Evolutionary conservation across 23 red algal species (phyloP), one percentile per base, ranked within the genome.

Genomic region (Pyropia haitanensis): DNA sequence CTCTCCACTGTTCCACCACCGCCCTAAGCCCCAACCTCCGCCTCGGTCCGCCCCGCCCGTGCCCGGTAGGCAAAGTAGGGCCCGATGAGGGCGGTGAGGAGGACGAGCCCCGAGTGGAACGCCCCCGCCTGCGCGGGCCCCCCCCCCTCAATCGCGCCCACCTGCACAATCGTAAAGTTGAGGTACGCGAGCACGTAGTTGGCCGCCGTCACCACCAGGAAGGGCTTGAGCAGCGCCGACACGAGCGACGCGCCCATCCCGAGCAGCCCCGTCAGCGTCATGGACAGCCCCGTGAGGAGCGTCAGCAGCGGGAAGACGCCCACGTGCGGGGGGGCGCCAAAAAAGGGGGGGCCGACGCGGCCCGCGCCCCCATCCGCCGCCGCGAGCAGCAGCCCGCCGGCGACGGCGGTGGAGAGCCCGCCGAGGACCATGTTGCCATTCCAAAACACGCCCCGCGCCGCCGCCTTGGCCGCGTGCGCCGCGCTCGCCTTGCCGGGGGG

Each of bases 81-180:
- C 8, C 68, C 79, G 5, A 84, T 61, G 14, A 64, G 46, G 14
- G 54, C 60, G 14, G 59, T 54, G 61, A 84, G 63, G 29, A 84
- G 75, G 16, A 84, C 59, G 30, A 84, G 57, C 8, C 68, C 79
- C 52, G 56, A 62, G 33, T 84, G 68, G 46, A 84, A 6, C 46
- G 70, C 68, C 49, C 51, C 69, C 16, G 79, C 68, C 10, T 46
- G 39, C 13, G 39, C 5, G 0, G 39, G 39, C 39, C 39, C 39
- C 16, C 77, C 77, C 20, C 33, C 73, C 31, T 64, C 14, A 18
- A 65, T 53, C 5, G 53, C 54, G 14, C 68, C 79, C n/a, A 84
- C 60, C 69, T 84, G 79, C 10, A 75, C 68, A 15, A 84, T 68
- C 8, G 68, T 75, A 33, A 84, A 84, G 79, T 84, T 84, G 31